Evolutionary conservation across 2,329 filamentous ascomycete genomes (phyloP), one percentile per base, ranked within the genome.

Genomic region (Byssochlamys sp.): DNA sequence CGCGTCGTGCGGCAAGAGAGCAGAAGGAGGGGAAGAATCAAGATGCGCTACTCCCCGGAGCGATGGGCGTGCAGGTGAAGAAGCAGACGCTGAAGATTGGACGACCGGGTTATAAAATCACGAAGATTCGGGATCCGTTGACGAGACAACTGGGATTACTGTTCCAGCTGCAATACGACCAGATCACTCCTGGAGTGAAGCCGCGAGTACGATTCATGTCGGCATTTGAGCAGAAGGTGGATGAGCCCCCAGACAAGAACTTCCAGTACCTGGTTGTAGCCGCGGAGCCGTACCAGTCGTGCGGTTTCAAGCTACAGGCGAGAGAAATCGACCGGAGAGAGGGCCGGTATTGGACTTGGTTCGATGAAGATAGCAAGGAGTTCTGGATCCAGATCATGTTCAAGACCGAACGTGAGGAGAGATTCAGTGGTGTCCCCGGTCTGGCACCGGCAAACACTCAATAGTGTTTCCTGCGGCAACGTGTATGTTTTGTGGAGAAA

Each of bases 381-480:
- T 99, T 95, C 71, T 97, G 91, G 90, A 84, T 96, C 48, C 94
- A 97, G 79, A 83, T 99, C 63, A 89, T 97, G 80, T 99, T 97
- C 77, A 94, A 96, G 83, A 97, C 94, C 45, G 94, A 99, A 80
- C 85, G 94, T 62, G 94, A 97, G 76, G 92, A 96, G 81, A 81
- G 91, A 60, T 97, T 85, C 66, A 83, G 80, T 66, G 83, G 83
- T 65, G 84, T 87, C 50, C 84, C 84, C 35, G 84, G 84, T 57
- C 71, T 87, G 69, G 84, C 83, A 12, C 81, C 83, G 24, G 68
- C 69, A 66, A 70, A 63, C 14, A 62, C 64, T 52, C 63, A 66
- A 61, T 61, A 69, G 54, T 57, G 25, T 55, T 26, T 29, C 12
- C 10, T 19, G 14, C 27, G 24, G 12, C 14, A 19, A 51, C 24